Base-by-base conservation (phyloP, 78 protist species). In the Tieghemostelium lacteum region DNA sequence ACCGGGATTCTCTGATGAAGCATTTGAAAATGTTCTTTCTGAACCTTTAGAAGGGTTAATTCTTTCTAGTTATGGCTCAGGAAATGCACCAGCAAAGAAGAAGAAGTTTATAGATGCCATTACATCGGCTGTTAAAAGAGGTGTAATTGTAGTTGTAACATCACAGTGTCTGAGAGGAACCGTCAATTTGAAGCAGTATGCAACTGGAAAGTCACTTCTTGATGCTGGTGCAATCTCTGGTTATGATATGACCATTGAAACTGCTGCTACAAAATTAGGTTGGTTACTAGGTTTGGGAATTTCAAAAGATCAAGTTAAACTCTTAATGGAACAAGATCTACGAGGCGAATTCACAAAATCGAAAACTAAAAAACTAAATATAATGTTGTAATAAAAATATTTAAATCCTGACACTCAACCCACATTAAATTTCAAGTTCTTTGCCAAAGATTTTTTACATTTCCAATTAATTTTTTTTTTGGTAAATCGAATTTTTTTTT, bases 241-340 rank as follows among this genome's bases (percentile, higher is more conserved):
- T 4, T 62, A 78, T 28, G 99, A 97, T 70, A 96, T 97, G 99
- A 97, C 99, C 22, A 63, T 89, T 16, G 99, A 97, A 66, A 96
- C 98, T 0, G 87, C 96, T 19, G 66, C 85, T n/a, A 83, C 96
- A 14, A 97, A 97, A 83, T 65, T 97, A 17, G 91, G 95, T n/a
- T 95, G 95, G 80, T 29, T 88, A 36, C 60, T 88, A n/a, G 71
- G 75, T 10, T 37, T 60, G 6, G 78, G 87, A 36, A 34, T 73
- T 7, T 26, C 85, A 17, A 72, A 40, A 33, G 93, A 88, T 39
- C 80, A 72, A 74, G 86, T 88, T 29, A 76, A 75, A 45, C 10
- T 55, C 22, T 50, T 88, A 29, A 88, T 88, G 93, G 63, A 67
- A 16, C 52, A 19, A 0, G 86, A 88, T 75, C 34, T 88, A 20